Conservation (phyloP, 2,329 filamentous ascomycete genomes). For the Claviceps arundinis region DNA sequence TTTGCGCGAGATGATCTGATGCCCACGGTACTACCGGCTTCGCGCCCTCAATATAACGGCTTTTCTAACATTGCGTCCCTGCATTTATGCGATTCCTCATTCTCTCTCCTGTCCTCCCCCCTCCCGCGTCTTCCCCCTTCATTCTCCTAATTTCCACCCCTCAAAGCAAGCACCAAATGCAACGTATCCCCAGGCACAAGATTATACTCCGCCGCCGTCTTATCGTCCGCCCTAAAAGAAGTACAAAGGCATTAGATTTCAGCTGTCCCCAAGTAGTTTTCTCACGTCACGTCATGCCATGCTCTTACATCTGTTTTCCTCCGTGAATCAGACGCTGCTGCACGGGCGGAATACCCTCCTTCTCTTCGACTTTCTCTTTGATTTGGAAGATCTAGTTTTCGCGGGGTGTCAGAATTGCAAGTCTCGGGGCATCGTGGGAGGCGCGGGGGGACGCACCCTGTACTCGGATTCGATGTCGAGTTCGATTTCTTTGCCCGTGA, state of each 20-base stretch:
- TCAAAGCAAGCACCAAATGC: conserved; percentile 86
- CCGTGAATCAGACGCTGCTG: conserved; percentile 94
- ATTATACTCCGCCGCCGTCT: conserved; percentile 79
- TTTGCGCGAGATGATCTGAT: no score
- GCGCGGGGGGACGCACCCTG: conserved; percentile 46
- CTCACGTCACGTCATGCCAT: no score
- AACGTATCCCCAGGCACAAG: conserved; percentile 87
- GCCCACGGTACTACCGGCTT: no score
- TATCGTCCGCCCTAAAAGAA: conserved; percentile 70
- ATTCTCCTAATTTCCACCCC: conserved; percentile 46
- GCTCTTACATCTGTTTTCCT: conserved; percentile 88
- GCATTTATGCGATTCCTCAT: no score
- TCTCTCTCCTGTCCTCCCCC: no score
- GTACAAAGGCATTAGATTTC: neutral
- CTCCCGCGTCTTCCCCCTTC: neutral
- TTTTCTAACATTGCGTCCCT: no score
- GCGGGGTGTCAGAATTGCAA: no score
- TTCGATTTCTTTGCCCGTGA: conserved; percentile 98
- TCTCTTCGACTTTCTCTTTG: conserved; percentile 98
- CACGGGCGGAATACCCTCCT: conserved; percentile 93
- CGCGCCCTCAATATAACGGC: no score
- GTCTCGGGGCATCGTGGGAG: no score
- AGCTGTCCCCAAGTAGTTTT: no score
- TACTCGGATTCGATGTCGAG: conserved; percentile 90
- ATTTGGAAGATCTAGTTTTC: conserved; percentile 67